Evolutionary conservation across 495 filamentous ascomycete genomes (phyloP).

Genomic region (Xylaria castorea): DNA sequence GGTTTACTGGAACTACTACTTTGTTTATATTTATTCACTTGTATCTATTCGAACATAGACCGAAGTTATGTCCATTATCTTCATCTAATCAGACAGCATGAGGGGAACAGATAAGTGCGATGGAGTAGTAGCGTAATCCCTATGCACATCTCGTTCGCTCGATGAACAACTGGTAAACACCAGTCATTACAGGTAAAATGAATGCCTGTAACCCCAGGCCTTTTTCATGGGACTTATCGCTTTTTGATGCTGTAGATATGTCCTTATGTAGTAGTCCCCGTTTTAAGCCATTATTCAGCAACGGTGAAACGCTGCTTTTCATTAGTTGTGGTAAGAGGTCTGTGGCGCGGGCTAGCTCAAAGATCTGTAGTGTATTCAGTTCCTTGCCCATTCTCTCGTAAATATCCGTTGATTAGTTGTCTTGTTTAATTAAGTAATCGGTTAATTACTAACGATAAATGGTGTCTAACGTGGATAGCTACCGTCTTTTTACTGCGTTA

Average conservation of each 20-base stretch:
- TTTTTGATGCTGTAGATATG: background rate
- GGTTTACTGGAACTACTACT: background rate
- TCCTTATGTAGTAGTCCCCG: no score
- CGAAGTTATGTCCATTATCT: background rate
- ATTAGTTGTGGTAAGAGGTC: background rate
- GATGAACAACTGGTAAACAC: background rate
- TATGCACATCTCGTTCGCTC: background rate
- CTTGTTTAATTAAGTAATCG: background rate
- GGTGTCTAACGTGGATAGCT: background rate
- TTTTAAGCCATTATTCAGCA: no score
- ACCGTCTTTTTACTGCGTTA: constrained; percentile 1
- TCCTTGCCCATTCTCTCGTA: background rate
- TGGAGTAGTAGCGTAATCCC: background rate
- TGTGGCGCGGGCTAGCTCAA: background rate
- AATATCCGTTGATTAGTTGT: background rate
- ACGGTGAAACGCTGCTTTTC: background rate
- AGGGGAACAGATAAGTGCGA: background rate
- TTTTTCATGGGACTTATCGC: background rate
- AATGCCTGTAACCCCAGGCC: background rate
- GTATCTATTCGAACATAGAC: background rate
- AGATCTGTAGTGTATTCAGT: background rate
- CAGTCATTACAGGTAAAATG: background rate
- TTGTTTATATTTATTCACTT: background rate
- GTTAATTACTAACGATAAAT: background rate
- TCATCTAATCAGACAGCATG: background rate